These are phyloP conservation scores for Begonia loranthoides DNA, from an alignment of 306 rosid species.

Conservation along the genomic window DNA sequence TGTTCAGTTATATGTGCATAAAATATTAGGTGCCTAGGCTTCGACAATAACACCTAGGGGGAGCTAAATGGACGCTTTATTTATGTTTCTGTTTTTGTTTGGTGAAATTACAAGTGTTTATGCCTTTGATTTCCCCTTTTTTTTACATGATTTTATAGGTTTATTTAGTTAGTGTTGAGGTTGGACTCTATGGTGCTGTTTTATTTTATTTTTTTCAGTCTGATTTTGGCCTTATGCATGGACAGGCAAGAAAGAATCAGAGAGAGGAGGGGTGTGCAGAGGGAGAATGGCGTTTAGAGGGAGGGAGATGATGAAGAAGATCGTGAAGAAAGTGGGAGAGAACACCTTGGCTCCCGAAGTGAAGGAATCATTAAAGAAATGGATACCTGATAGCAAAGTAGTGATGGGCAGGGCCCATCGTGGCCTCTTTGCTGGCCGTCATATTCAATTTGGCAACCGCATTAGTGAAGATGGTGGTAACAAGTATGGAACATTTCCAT, in stretches of 20 bases:
- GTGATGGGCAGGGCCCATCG: constrained; percentile 87
- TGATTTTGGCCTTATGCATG: too few species aligned
- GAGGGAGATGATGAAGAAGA: constrained; percentile 70
- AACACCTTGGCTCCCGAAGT: constrained; percentile 40
- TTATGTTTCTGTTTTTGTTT: too few species aligned
- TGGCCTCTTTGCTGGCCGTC: constrained; percentile 77
- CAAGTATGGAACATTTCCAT: constrained; percentile 38
- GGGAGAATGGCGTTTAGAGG: constrained; percentile 65
- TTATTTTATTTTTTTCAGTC: too few species aligned
- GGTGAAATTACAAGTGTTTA: too few species aligned
- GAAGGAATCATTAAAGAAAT: constrained; percentile 53
- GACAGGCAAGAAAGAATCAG: background rate
- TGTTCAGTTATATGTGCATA: too few species aligned
- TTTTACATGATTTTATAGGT: too few species aligned
- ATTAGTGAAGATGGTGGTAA: constrained; percentile 96
- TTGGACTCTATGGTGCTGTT: too few species aligned
- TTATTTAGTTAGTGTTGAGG: too few species aligned
- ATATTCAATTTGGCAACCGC: constrained; percentile 74
- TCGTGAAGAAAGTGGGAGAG: constrained; percentile 60
- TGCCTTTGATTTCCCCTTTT: too few species aligned
- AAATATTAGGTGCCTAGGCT: too few species aligned
- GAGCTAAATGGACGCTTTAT: too few species aligned
- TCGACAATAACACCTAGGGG: too few species aligned
- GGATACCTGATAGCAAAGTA: constrained; percentile 50
- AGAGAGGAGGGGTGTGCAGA: background rate